Evolutionary conservation across 164 flowering plant genomes (phyloP).

Genomic region (Stephania japonica): DNA sequence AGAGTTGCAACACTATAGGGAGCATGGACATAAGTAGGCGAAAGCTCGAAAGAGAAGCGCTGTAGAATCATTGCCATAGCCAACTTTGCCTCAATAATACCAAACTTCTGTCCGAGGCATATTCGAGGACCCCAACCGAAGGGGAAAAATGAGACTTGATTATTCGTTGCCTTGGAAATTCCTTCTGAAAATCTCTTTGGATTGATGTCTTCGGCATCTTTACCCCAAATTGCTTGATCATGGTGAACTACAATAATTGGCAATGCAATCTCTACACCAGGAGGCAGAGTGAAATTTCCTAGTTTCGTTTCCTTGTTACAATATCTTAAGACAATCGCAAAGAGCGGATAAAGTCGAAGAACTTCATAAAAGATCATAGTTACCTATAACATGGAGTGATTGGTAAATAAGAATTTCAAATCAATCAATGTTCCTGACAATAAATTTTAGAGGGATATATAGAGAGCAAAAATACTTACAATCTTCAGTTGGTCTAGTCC

Average conservation of each 20-base stretch:
- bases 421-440: background rate
- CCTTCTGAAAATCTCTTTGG: constrained; percentile 16
- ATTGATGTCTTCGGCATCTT: constrained; percentile 16
- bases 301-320: constrained; percentile 9
- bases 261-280: constrained; percentile 7
- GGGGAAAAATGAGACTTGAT: constrained; percentile 3
- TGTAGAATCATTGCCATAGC: no score
- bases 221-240: constrained; percentile 14
- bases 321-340: background rate
- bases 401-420: background rate
- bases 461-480: constrained; percentile 10
- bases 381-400: background rate
- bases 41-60: no score
- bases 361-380: constrained; percentile 16
- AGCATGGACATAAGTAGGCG: no score
- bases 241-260: constrained; percentile 11
- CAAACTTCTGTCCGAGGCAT: constrained; percentile 10
- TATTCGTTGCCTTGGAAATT: no score
- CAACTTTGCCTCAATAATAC: no score
- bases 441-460: no score
- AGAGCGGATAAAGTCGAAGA: constrained; percentile 14
- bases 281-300: constrained; percentile 8
- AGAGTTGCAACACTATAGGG: no score
- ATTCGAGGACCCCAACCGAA: constrained; percentile 20
- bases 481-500: constrained; percentile 17